Evolutionary conservation across 371 early-diverging fungal species (phyloP).

Genomic region (Saksenaea vasiformis): DNA sequence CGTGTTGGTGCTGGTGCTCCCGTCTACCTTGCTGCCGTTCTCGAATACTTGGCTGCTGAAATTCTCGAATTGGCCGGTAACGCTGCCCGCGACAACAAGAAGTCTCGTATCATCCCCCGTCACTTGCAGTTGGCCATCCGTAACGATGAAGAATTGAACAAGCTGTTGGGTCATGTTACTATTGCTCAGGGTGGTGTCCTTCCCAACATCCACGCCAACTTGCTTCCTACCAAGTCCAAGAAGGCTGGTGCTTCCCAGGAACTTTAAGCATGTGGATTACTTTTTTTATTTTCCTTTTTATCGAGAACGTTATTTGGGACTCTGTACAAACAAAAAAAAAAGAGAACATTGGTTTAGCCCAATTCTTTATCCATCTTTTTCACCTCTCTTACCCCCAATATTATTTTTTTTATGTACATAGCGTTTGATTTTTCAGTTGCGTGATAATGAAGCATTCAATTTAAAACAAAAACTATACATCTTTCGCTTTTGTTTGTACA

Average conservation of each 20-base stretch:
- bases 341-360: conserved; percentile 1
- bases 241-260: conserved; percentile 42
- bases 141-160: conserved; percentile 91
- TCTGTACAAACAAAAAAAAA: conserved; percentile 4
- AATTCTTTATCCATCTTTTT: conserved; percentile 7
- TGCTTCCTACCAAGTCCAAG: conserved; percentile 63
- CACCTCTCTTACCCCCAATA: neutral
- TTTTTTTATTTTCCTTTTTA: conserved; percentile 9
- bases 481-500: neutral
- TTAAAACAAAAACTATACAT: conserved; percentile 1
- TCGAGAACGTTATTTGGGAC: conserved; percentile 7
- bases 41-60: conserved; percentile 91
- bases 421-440: conserved; percentile 7
- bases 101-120: conserved; percentile 84
- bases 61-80: conserved; percentile 91
- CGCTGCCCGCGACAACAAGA: conserved; percentile 90
- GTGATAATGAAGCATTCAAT: conserved; percentile 5
- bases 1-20: conserved; percentile 88
- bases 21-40: conserved; percentile 88
- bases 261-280: conserved; percentile 8
- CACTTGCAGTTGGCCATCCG: conserved; percentile 85
- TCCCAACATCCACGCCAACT: conserved; percentile 72
- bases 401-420: conserved; percentile 1
- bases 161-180: conserved; percentile 81
- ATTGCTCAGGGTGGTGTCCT: conserved; percentile 78